phyloP scores from a whole-genome alignment of 371 early-diverging fungal species.

The Funneliformis caledonium region DNA sequence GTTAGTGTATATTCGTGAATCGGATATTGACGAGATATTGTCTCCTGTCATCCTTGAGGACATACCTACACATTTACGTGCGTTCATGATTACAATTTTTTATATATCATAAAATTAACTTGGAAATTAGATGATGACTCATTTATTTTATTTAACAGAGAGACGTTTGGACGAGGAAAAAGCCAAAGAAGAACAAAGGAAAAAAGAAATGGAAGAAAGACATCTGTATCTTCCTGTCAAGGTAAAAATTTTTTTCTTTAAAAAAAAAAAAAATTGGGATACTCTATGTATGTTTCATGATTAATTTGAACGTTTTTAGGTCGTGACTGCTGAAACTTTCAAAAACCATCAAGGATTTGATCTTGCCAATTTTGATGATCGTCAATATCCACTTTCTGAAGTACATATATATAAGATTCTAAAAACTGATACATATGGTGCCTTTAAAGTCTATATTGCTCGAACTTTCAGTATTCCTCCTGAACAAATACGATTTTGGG shows the following conservation, averaged over 20 bases:
- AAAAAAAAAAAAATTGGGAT: not conserved
- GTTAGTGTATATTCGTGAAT: constrained; percentile 93
- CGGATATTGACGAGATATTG: constrained; percentile 73
- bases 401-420: constrained; percentile 56
- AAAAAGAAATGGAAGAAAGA: constrained; percentile 72
- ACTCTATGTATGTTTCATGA: not conserved
- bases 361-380: constrained; percentile 72
- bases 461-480: constrained; percentile 53
- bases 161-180: constrained; percentile 65
- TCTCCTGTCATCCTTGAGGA: constrained; percentile 66
- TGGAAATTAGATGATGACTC: constrained; percentile 39
- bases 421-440: constrained; percentile 61
- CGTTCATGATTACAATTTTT: constrained; percentile 46
- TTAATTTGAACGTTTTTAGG: constrained; percentile 41
- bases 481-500: constrained; percentile 83
- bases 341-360: constrained; percentile 80
- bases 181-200: constrained; percentile 56
- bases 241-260: constrained; percentile 45
- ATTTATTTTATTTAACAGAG: constrained; percentile 49
- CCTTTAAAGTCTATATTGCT: constrained; percentile 60
- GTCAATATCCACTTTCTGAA: constrained; percentile 47
- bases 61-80: constrained; percentile 83
- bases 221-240: constrained; percentile 70
- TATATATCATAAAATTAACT: constrained; percentile 54
- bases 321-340: constrained; percentile 71